Evolutionary conservation across 2,329 filamentous ascomycete species (phyloP).

Genomic region (Epicoccum sorghinum): DNA sequence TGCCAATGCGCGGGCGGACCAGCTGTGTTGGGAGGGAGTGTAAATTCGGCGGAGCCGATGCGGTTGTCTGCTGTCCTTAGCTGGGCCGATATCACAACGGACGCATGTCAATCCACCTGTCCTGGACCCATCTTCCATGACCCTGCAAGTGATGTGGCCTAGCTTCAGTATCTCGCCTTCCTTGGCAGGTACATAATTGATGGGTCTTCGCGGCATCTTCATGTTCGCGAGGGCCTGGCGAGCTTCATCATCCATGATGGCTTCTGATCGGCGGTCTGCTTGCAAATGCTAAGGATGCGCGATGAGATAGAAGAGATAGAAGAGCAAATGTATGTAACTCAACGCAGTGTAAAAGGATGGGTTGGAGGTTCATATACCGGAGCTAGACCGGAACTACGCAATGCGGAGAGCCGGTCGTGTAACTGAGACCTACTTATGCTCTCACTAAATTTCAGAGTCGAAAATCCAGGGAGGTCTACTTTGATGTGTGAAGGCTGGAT

Average conservation of each 20-base stretch:
- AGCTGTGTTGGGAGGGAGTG: conserved; percentile 54
- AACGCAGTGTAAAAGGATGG: background rate
- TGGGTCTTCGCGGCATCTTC: conserved; percentile 51
- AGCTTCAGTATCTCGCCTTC: conserved; percentile 57
- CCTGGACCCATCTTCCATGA: conserved; percentile 59
- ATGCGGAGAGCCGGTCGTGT: conserved; percentile 36
- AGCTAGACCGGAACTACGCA: conserved; percentile 14
- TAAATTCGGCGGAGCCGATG: conserved; percentile 56
- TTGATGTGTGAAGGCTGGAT: no score
- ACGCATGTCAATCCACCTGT: conserved; percentile 45
- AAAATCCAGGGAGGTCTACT: no score
- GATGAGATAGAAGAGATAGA: background rate
- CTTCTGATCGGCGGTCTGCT: background rate
- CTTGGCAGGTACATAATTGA: conserved; percentile 57
- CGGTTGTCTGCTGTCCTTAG: conserved; percentile 50
- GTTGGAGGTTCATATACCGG: conserved; percentile 2
- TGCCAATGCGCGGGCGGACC: conserved; percentile 61
- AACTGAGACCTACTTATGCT: no score
- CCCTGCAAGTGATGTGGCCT: conserved; percentile 57
- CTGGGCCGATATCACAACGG: no score
- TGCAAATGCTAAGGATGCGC: background rate
- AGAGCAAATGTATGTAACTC: background rate
- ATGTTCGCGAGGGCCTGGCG: conserved; percentile 40
- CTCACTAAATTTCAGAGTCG: no score
- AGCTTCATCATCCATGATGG: conserved; percentile 45